phyloP scores from a whole-genome alignment of 75 land plant species.

The Chamaecyparis obtusa region DNA sequence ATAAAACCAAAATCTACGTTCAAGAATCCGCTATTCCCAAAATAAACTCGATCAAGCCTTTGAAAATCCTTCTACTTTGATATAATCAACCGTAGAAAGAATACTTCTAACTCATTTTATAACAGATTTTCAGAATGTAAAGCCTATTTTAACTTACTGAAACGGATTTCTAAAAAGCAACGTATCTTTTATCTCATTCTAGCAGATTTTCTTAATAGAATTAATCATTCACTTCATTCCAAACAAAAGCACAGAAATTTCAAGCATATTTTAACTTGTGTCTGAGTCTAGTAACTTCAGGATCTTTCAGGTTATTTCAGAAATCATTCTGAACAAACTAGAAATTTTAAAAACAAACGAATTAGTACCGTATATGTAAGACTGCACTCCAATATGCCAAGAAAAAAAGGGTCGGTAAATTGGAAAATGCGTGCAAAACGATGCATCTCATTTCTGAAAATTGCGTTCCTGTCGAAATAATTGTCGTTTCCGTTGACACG shows the following conservation, averaged over 20 bases:
- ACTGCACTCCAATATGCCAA: conserved; percentile 4
- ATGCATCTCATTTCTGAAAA: too few relatives aligned
- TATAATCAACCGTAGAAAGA: neutral
- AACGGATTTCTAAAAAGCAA: neutral
- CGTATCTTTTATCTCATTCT: neutral
- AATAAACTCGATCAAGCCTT: neutral
- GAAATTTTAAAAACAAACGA: neutral
- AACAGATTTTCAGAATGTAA: neutral
- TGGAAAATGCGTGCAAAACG: too few relatives aligned
- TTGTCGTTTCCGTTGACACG: too few relatives aligned
- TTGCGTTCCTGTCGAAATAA: too few relatives aligned
- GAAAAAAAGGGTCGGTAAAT: too few relatives aligned
- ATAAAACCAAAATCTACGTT: neutral
- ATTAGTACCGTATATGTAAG: conserved; percentile 5
- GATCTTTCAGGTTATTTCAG: neutral
- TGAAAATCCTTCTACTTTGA: neutral
- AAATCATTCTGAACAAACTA: neutral
- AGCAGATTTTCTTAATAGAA: neutral
- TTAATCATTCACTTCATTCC: neutral
- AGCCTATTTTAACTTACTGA: neutral
- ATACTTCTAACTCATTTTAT: neutral
- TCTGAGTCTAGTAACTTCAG: neutral
- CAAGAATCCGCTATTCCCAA: neutral
- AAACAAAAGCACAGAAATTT: neutral
- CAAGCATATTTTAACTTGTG: neutral